Base-by-base conservation (phyloP, 257 asterid species). In the Asclepias syriaca region DNA sequence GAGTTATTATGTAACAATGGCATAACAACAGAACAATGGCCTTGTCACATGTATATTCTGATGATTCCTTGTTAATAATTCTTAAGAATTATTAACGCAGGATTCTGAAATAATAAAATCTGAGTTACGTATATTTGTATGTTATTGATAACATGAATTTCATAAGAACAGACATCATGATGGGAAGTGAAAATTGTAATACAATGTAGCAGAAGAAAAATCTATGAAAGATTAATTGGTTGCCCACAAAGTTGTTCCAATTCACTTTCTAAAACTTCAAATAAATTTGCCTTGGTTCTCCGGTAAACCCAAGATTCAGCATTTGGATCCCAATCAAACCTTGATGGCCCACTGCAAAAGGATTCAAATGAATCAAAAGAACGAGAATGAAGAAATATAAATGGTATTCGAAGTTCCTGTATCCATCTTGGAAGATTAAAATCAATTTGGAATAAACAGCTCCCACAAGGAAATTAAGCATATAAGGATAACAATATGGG, bases 261-360 rank as follows among this genome's bases (percentile, higher is more conserved):
- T 80, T 93, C 98, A 0, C 75, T 80, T 76, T 88, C 96, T 81
- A 89, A 57, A 53, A 93, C 77, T 22, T 82, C 76, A 12, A 43
- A 24, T 69, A 93, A 79, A 72, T 80, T 66, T 68, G 73, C 86
- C 69, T 87, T 81, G 0, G 92, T 91, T 71, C 96, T 86, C 74
- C 92, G 85, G 69, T 89, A 93, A 61, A 89, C 77, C 97, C 98
- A 93, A 68, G 90, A 81, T 65, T 78, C 78, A 56, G 85, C 84
- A 45, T 74, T 77, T 40, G 69, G 88, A 77, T 90, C 98, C 98
- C 96, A 93, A 67, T 93, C 97, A 54, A 87, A 93, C 72, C 98
- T 88, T 18, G 96, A 87, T 1, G 98, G 97, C 53, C 97, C 98
- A 74, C 96, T 90, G 92, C 87, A 88, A 61, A 72, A 70, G 32